phyloP scores from a whole-genome alignment of 768 basidiomycete genomes.

The Boletus rubescentipes region DNA sequence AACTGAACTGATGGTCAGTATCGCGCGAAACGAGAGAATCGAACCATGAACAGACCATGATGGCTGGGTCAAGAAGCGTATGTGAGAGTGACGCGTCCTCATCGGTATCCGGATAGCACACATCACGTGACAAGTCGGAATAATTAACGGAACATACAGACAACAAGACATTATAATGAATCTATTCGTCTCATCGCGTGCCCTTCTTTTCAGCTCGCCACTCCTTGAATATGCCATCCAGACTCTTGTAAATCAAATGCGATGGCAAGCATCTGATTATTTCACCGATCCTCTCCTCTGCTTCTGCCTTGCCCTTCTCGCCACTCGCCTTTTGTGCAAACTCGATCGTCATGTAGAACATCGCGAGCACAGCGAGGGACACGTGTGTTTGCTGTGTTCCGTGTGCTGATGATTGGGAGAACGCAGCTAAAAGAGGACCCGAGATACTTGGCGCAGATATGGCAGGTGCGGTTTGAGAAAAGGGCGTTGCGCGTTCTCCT shows the following conservation, averaged over 20 bases:
- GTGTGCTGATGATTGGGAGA: slow-evolving; percentile 75
- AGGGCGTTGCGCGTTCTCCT: slow-evolving; percentile 76
- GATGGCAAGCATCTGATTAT: slow-evolving; percentile 88
- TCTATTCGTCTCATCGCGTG: slow-evolving; percentile 37
- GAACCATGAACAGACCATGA: slow-evolving; percentile 30
- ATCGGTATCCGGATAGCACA: slow-evolving; percentile 12
- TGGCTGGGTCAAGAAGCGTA: slow-evolving; percentile 16
- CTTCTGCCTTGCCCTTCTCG: slow-evolving; percentile 67
- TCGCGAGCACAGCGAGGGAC: slow-evolving; percentile 87
- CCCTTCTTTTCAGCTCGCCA: slow-evolving; percentile 85
- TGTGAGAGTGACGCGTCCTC: slow-evolving; percentile 35
- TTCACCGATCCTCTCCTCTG: slow-evolving; percentile 78
- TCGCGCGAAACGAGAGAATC: not conserved
- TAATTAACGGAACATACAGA: slow-evolving; percentile 10
- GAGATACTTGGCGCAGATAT: slow-evolving; percentile 63
- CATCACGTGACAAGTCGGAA: slow-evolving; percentile 24
- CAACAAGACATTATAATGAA: not conserved
- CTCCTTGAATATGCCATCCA: slow-evolving; percentile 95
- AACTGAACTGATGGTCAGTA: slow-evolving; percentile 50
- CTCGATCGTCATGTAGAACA: slow-evolving; percentile 82
- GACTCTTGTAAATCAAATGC: slow-evolving; percentile 82
- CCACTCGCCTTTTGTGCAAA: slow-evolving; percentile 72
- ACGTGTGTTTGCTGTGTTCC: slow-evolving; percentile 91
- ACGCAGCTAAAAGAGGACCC: slow-evolving; percentile 68
- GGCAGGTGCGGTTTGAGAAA: slow-evolving; percentile 60